Percentiles rank a stretch among this genome's conserved stretches.
Conservation (phyloP, 2,329 filamentous ascomycete species). For the Cercospora sp. region DNA sequence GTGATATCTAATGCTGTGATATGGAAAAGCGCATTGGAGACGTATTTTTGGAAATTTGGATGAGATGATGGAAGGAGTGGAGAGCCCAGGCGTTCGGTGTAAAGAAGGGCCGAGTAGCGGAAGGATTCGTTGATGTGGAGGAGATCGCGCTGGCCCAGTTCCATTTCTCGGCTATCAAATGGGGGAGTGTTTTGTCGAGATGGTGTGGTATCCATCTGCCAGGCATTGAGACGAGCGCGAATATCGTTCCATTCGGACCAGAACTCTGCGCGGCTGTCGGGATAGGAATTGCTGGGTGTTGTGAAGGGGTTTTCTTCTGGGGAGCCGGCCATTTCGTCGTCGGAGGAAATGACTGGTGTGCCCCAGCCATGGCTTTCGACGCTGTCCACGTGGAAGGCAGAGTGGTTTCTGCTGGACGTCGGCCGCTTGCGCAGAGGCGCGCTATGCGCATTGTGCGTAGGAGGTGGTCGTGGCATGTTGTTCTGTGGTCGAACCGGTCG, state of each 20-base stretch:
- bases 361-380: constrained; percentile 70
- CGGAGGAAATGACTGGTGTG: constrained; percentile 39
- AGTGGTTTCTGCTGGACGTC: constrained; percentile 13
- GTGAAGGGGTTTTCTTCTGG: constrained; percentile 37
- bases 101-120: constrained; percentile 83
- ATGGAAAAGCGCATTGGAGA: constrained; percentile 79
- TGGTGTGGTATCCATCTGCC: constrained; percentile 64
- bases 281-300: constrained; percentile 22
- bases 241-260: constrained; percentile 86
- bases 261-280: constrained; percentile 61
- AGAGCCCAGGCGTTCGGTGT: constrained; percentile 82
- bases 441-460: not conserved
- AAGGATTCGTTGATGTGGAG: constrained; percentile 86
- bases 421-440: constrained; percentile 12
- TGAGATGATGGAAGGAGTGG: constrained; percentile 71
- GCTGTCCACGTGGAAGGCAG: constrained; percentile 52
- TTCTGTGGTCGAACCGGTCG: constrained; percentile 43
- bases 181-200: constrained; percentile 33
- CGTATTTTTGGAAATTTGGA: constrained; percentile 78
- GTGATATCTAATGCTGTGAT: constrained; percentile 74
- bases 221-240: constrained; percentile 72
- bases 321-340: constrained; percentile 39
- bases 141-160: constrained; percentile 64
- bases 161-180: constrained; percentile 28
- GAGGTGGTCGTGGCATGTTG: constrained; percentile 12